These are phyloP conservation scores for Leucosporidium yakuticum DNA, from an alignment of 768 basidiomycete genomes.

Conservation along the genomic window DNA sequence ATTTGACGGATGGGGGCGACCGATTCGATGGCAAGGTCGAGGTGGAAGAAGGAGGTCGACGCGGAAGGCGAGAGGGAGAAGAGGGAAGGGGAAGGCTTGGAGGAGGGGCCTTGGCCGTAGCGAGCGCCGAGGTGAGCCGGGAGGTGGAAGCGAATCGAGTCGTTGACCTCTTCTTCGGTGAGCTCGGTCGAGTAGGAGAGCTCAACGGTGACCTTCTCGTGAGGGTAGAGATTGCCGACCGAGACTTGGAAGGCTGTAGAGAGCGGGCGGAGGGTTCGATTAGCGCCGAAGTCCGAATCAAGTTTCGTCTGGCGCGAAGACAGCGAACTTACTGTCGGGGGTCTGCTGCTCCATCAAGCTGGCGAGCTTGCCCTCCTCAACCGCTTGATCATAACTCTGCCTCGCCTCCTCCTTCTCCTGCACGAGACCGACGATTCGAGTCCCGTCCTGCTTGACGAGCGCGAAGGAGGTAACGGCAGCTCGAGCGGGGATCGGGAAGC, in stretches of 20 bases:
- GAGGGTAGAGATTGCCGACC: conserved; percentile 15
- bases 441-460: conserved; percentile 50
- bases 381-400: conserved; percentile 47
- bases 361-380: conserved; percentile 46
- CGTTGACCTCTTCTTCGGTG: conserved; percentile 50
- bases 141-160: conserved; percentile 55
- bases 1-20: conserved; percentile 26
- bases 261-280: not conserved
- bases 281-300: no score
- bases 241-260: conserved; percentile 13
- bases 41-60: conserved; percentile 37
- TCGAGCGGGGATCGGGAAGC: conserved; percentile 56
- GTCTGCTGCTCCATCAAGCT: conserved; percentile 49
- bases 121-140: conserved; percentile 53
- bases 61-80: conserved; percentile 24
- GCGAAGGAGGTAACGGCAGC: conserved; percentile 56
- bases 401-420: conserved; percentile 52
- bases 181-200: conserved; percentile 54
- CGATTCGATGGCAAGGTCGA: conserved; percentile 24
- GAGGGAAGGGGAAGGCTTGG: conserved; percentile 43
- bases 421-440: conserved; percentile 48
- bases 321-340: conserved; percentile 14
- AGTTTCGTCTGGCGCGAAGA: not conserved
- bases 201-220: conserved; percentile 17
- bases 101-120: conserved; percentile 51